Conservation (phyloP, 139 green algal genomes). For the Chara braunii region DNA sequence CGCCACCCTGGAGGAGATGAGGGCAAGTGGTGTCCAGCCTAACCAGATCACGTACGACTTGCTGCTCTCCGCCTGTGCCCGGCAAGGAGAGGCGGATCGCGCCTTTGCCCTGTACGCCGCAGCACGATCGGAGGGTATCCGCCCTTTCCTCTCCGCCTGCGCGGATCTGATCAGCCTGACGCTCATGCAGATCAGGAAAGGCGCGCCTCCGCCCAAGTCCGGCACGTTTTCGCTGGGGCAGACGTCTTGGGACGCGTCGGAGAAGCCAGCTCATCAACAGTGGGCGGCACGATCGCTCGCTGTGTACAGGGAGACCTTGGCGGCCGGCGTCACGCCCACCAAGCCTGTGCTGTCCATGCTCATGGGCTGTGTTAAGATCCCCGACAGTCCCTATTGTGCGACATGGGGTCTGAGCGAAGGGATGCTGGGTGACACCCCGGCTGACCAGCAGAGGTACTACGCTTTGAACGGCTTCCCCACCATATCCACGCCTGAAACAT, state of each 20-base stretch:
- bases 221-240: not conserved
- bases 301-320: conserved; percentile 26
- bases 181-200: not conserved
- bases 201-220: not conserved
- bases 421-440: too few relatives aligned
- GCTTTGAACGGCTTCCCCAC: too few relatives aligned
- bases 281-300: conserved; percentile 16
- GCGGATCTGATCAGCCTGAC: not conserved
- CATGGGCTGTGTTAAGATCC: conserved; percentile 3
- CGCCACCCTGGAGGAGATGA: conserved; percentile 6
- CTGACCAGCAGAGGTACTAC: too few relatives aligned
- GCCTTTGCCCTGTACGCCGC: conserved; percentile 24
- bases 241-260: too few relatives aligned
- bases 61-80: conserved; percentile 14
- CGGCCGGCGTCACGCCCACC: conserved; percentile 11
- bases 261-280: too few relatives aligned
- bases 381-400: too few relatives aligned
- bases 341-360: conserved; percentile 13
- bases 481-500: too few relatives aligned
- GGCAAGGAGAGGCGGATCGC: conserved; percentile 11
- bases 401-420: too few relatives aligned
- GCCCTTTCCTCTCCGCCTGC: not conserved
- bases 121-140: conserved; percentile 11
- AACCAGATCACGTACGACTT: conserved; percentile 26
- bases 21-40: not conserved